Percentiles rank a stretch among this genome's conserved stretches.
These are phyloP conservation scores for Populus davidiana DNA, from an alignment of 345 rosid species.

Conservation along the genomic window DNA sequence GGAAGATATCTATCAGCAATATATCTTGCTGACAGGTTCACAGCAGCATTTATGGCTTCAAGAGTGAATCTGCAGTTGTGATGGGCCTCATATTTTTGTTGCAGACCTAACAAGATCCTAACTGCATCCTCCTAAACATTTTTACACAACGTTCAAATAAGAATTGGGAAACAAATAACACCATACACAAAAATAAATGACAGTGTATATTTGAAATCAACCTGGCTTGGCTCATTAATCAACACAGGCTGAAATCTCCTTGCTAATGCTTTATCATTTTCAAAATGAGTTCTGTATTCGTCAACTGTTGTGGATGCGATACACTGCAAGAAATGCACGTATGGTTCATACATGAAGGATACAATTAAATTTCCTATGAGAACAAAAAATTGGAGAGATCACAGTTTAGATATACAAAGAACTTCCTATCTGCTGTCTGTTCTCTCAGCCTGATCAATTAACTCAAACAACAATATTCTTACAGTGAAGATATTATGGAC, in stretches of 20 bases:
- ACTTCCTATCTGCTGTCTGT: not conserved
- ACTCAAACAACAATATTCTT: not conserved
- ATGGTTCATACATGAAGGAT: not conserved
- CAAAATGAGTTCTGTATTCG: slow-evolving; percentile 80
- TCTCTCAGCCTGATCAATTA: slow-evolving; percentile 1
- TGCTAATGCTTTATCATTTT: slow-evolving; percentile 92
- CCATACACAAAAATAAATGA: slow-evolving; percentile 7
- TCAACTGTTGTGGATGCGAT: slow-evolving; percentile 91
- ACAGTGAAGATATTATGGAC: not conserved
- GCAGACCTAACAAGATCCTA: slow-evolving; percentile 78
- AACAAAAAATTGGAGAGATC: not conserved
- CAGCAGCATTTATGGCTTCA: slow-evolving; percentile 95
- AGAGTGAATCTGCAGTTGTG: slow-evolving; percentile 78
- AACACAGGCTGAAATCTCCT: slow-evolving; percentile 92
- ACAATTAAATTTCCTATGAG: not conserved
- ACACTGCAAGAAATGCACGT: slow-evolving; percentile 58
- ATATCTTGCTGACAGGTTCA: slow-evolving; percentile 75
- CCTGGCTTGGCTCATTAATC: slow-evolving; percentile 92
- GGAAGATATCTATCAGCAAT: slow-evolving; percentile 93
- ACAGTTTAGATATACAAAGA: not conserved
- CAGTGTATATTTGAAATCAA: slow-evolving; percentile 23
- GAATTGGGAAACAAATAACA: slow-evolving; percentile 3
- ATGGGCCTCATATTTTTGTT: slow-evolving; percentile 82
- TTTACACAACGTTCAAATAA: slow-evolving; percentile 19
- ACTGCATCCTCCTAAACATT: slow-evolving; percentile 80